Conservation (phyloP, 1,284 basidiomycete species). For the Leucoagaricus sp. region DNA sequence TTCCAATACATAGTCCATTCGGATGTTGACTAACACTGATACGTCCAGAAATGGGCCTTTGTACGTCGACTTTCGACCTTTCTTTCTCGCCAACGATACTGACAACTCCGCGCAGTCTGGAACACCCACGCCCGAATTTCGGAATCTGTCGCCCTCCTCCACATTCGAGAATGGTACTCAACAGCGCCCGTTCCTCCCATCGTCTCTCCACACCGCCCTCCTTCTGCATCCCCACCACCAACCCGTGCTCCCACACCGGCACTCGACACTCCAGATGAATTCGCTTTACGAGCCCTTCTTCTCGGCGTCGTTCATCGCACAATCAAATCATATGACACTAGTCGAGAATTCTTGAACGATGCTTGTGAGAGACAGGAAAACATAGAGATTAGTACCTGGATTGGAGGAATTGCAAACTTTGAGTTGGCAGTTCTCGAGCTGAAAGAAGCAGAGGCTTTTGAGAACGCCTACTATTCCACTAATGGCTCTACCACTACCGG, state of each 20-base stretch:
- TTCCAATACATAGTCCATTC: not conserved
- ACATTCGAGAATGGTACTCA: conserved; percentile 44
- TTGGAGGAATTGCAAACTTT: conserved; percentile 63
- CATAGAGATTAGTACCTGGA: conserved; percentile 61
- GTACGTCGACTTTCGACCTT: conserved; percentile 38
- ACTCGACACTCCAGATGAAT: conserved; percentile 70
- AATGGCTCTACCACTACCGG: not conserved
- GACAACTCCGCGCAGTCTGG: conserved; percentile 57
- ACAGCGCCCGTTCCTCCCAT: conserved; percentile 17
- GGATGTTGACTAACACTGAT: not conserved
- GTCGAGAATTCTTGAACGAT: conserved; percentile 52
- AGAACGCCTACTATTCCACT: not conserved
- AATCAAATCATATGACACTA: conserved; percentile 42
- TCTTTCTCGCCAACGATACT: not conserved
- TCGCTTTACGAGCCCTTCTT: conserved; percentile 66
- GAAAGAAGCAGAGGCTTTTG: conserved; percentile 47
- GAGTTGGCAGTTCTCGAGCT: conserved; percentile 69
- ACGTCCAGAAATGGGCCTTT: conserved; percentile 54
- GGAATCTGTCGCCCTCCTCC: conserved; percentile 50
- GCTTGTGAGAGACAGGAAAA: conserved; percentile 42
- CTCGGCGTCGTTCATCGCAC: conserved; percentile 69
- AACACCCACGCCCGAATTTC: conserved; percentile 65
- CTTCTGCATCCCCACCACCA: conserved; percentile 8
- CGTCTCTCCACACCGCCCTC: conserved; percentile 5
- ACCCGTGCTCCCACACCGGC: conserved; percentile 26